Base-by-base conservation (phyloP, 495 filamentous ascomycete genomes). In the Lasiosphaeria miniovina region DNA sequence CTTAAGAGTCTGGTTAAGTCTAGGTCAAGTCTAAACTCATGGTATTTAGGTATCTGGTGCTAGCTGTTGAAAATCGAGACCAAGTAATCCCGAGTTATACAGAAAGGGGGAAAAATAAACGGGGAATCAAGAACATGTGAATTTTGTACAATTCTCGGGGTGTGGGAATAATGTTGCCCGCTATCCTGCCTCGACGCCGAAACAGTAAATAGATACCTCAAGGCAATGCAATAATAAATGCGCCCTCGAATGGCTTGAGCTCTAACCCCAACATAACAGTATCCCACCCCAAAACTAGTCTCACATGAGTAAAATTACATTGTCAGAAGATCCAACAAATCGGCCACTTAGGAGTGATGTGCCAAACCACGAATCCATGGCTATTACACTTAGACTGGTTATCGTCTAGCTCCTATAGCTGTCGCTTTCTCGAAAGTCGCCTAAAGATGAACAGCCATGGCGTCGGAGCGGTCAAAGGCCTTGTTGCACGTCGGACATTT, bases 401-500 rank as follows among this genome's bases (percentile, higher is more conserved):
- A 15, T 52, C 49, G 51, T 54, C 50, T 24, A 24, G 10, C 9
- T 11, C 11, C 49, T 24, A 51, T 31, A 32, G 12, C 12, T 46
- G 43, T 46, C 11, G 43, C 15, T 10, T 5, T 33, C 6, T 52
- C 31, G 15, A 52, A 34, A 24, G n/a, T 11, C 40, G 12, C 48
- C 49, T 65, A 74, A n/a, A 74, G 60, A 53, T 74, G 84, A 49
- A 83, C 82, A 36, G 79, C 66, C 89, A 96, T 91, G 59, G 88
- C 84, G 72, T 98, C 94, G 61, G 87, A 90, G 64, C 85, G 86
- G 60, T 93, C 92, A 68, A 98, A 98, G 2, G 91, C 85, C 71
- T 86, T 86, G 70, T 87, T 88, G 78, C 94, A 98, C 65, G 88
- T 93, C 5, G 94, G 94, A 67, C 94, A 98, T 74, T 98, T 98